Evolutionary conservation across 108 stramenopile species (phyloP).

Genomic region (Chaetoceros muelleri): DNA sequence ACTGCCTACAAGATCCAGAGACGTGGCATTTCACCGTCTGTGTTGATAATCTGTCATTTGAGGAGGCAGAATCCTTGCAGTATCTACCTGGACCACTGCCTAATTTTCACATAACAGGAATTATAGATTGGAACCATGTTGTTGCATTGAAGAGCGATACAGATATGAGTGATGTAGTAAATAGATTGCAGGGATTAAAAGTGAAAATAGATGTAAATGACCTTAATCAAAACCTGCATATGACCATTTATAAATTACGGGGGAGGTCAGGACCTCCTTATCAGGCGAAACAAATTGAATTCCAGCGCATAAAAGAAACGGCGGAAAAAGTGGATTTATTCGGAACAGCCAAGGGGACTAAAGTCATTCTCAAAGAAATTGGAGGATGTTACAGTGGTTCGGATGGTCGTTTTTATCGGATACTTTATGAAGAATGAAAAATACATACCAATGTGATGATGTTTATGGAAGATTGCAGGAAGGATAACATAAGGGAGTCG

Average conservation of each 20-base stretch:
- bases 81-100: not conserved
- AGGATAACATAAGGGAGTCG: too few species aligned
- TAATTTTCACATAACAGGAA: not conserved
- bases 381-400: not conserved
- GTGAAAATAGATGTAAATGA: not conserved
- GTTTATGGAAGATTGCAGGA: too few species aligned
- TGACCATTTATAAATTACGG: not conserved
- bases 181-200: not conserved
- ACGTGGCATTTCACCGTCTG: not conserved
- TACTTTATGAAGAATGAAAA: not conserved
- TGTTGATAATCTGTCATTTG: not conserved
- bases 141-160: not conserved
- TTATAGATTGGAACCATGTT: not conserved
- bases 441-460: too few species aligned
- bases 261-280: too few species aligned
- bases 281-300: not conserved
- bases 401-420: not conserved
- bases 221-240: not conserved
- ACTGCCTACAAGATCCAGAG: not conserved
- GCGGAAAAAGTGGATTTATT: not conserved
- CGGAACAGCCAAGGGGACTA: not conserved
- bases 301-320: not conserved
- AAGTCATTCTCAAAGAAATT: not conserved
- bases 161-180: not conserved
- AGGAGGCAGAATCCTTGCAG: not conserved